Conservation (phyloP, 1,284 basidiomycete species). For the Tausonia pullulans region DNA sequence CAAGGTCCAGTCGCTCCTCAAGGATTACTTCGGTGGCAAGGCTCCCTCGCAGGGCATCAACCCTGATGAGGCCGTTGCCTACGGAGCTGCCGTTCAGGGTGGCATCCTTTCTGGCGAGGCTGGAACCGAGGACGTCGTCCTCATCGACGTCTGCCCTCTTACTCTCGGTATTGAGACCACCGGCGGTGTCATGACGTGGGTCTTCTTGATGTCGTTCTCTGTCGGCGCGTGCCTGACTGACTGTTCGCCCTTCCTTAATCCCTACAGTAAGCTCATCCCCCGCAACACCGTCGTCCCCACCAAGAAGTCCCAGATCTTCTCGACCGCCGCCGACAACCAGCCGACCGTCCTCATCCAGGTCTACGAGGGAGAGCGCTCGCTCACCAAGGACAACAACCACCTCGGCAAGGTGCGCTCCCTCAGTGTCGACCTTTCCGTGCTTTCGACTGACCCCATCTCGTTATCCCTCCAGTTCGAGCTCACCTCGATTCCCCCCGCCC, state of each 20-base stretch:
- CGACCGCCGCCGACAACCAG: slow-evolving; percentile 87
- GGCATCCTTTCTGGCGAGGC: slow-evolving; percentile 95
- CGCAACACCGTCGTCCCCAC: slow-evolving; percentile 98
- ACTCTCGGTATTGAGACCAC: slow-evolving; percentile 97
- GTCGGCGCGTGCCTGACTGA: slow-evolving; percentile 14
- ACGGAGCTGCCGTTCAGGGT: slow-evolving; percentile 84
- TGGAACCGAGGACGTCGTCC: slow-evolving; percentile 63
- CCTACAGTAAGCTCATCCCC: slow-evolving; percentile 56
- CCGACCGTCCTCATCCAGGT: slow-evolving; percentile 78
- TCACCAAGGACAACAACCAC: slow-evolving; percentile 57
- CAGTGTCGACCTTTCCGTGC: background rate
- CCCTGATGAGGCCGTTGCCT: slow-evolving; percentile 88
- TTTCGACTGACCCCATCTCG: slow-evolving; percentile 31
- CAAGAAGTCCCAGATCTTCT: slow-evolving; percentile 97
- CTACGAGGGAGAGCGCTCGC: slow-evolving; percentile 84
- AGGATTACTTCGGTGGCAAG: slow-evolving; percentile 81
- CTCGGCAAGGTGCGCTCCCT: slow-evolving; percentile 3
- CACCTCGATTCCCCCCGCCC: slow-evolving; percentile 80
- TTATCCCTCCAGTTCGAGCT: slow-evolving; percentile 70
- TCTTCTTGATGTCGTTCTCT: background rate
- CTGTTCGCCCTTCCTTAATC: background rate
- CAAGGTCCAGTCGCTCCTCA: slow-evolving; percentile 92
- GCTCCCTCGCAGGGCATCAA: slow-evolving; percentile 79
- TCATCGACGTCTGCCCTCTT: slow-evolving; percentile 83
- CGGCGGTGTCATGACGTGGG: slow-evolving; percentile 81